phyloP scores from a whole-genome alignment of 352 stramenopile species.

The Globisporangium mamillatum region DNA sequence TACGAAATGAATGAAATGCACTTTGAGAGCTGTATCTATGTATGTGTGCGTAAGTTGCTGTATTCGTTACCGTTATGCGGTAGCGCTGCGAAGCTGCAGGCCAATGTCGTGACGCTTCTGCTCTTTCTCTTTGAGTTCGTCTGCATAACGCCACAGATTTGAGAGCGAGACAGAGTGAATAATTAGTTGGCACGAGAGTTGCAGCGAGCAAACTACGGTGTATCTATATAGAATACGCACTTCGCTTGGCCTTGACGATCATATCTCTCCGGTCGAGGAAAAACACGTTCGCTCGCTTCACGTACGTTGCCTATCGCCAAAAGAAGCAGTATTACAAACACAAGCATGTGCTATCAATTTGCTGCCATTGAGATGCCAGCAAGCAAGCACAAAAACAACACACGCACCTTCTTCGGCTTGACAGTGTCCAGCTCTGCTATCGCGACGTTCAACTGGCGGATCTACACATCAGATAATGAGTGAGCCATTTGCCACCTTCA shows the following conservation, averaged over 20 bases:
- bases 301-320: conserved; percentile 49
- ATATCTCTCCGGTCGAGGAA: conserved; percentile 66
- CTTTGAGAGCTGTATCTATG: too few relatives aligned
- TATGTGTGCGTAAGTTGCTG: neutral
- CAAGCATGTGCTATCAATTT: neutral
- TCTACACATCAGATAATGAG: conserved; percentile 30
- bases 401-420: conserved; percentile 62
- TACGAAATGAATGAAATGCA: too few relatives aligned
- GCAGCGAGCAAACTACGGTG: neutral
- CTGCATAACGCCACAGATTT: conserved; percentile 21
- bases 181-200: neutral
- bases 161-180: neutral
- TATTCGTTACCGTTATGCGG: neutral
- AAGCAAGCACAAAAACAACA: neutral
- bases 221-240: conserved; percentile 23
- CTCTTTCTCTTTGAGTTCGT: conserved; percentile 66
- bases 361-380: neutral
- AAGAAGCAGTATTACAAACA: neutral
- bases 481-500: neutral
- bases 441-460: conserved; percentile 73
- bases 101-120: conserved; percentile 53
- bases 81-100: conserved; percentile 35
- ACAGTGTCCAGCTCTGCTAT: conserved; percentile 68
- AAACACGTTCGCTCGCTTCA: conserved; percentile 69
- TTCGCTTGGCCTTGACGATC: conserved; percentile 68